Percentiles rank a stretch among this genome's conserved stretches.
These are phyloP conservation scores for Cucumis sativus DNA, from an alignment of 306 rosid species.

Conservation along the genomic window DNA sequence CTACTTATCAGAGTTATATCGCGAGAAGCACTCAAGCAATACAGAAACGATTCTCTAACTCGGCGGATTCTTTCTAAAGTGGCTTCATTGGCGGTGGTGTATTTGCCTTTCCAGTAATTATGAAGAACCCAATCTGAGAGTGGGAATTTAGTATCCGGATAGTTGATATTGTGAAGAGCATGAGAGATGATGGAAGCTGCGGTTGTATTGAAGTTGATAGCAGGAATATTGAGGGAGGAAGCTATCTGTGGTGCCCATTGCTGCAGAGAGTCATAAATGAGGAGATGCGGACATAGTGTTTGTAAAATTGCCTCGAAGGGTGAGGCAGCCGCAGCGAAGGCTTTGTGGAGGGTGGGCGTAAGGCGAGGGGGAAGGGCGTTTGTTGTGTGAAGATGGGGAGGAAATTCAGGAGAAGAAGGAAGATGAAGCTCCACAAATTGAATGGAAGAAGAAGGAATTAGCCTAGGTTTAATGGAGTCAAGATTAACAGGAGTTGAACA, in stretches of 20 bases:
- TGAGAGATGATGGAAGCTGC: background rate
- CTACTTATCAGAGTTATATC: background rate
- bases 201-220: constrained; percentile 3
- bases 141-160: background rate
- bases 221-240: constrained; percentile 8
- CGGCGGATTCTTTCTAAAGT: background rate
- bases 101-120: background rate
- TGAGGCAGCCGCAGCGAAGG: constrained; percentile 16
- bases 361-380: constrained; percentile 21
- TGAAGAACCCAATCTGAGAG: background rate
- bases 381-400: constrained; percentile 19
- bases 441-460: background rate
- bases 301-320: constrained; percentile 9
- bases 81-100: background rate
- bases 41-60: background rate
- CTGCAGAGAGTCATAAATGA: constrained; percentile 20
- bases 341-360: constrained; percentile 9
- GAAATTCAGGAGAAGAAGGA: constrained; percentile 5
- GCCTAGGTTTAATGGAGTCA: background rate
- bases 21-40: background rate
- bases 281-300: constrained; percentile 12
- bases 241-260: constrained; percentile 20
- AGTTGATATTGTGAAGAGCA: background rate
- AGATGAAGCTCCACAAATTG: background rate
- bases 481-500: background rate